phyloP scores from a whole-genome alignment of 2,329 filamentous ascomycete species.

The Epichloe hybrida region DNA sequence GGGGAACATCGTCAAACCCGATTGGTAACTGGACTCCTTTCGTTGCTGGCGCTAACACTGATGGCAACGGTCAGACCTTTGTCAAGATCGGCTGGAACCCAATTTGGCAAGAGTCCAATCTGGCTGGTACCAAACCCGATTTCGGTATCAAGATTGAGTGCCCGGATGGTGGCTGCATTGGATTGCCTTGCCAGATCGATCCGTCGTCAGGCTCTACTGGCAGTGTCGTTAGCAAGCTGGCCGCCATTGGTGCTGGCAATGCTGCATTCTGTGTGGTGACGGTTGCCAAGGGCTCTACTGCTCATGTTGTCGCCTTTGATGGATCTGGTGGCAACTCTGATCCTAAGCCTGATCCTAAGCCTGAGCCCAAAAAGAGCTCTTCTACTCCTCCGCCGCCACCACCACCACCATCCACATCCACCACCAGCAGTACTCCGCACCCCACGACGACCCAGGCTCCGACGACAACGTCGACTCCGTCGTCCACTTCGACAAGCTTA shows the following conservation, averaged over 20 bases:
- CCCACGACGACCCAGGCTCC: constrained; percentile 1
- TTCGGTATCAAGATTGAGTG: constrained; percentile 63
- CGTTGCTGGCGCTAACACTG: constrained; percentile 63
- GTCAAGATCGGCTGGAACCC: constrained; percentile 70
- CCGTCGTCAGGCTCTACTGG: constrained; percentile 39
- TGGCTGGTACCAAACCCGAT: constrained; percentile 44
- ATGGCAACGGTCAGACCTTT: constrained; percentile 49
- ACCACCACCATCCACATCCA: not conserved
- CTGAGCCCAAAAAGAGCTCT: not conserved
- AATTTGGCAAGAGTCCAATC: constrained; percentile 45
- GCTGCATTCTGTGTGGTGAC: constrained; percentile 66
- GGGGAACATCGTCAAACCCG: constrained; percentile 50
- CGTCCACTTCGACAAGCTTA: not conserved
- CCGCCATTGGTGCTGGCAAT: constrained; percentile 49
- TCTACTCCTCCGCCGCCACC: constrained; percentile 1
- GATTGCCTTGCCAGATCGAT: constrained; percentile 61
- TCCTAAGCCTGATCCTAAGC: constrained; percentile 2
- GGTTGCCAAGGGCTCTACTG: constrained; percentile 50
- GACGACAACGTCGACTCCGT: constrained; percentile 4
- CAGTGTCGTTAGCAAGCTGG: constrained; percentile 41
- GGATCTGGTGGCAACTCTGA: constrained; percentile 24
- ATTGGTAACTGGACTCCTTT: constrained; percentile 68
- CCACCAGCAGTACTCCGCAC: not conserved
- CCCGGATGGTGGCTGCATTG: constrained; percentile 50
- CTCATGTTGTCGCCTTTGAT: constrained; percentile 52